Conservation (phyloP, 495 filamentous ascomycete species). For the Xylaria castorea region DNA sequence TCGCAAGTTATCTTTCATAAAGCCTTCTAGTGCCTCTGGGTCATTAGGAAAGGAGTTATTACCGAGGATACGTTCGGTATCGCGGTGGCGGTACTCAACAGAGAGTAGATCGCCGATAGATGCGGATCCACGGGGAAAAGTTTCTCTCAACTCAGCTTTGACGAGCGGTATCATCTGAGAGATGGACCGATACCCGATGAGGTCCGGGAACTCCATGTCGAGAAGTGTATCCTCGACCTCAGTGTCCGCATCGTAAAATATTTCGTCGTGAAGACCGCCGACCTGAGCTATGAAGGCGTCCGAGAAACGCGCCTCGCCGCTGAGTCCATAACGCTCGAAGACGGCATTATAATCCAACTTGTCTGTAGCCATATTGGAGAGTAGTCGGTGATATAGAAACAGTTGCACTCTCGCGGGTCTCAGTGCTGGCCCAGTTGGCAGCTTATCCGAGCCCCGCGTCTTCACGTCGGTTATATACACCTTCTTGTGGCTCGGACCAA, state of each 20-base stretch:
- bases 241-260: constrained; percentile 50
- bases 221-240: constrained; percentile 26
- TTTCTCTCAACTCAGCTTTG: constrained; percentile 57
- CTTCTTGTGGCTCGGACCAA: constrained; percentile 69
- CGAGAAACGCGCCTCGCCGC: constrained; percentile 69
- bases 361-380: constrained; percentile 74
- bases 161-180: constrained; percentile 48
- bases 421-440: constrained; percentile 72
- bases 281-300: constrained; percentile 84
- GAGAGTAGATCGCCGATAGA: constrained; percentile 64
- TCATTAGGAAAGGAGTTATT: constrained; percentile 74
- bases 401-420: constrained; percentile 84
- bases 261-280: constrained; percentile 67
- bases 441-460: constrained; percentile 67
- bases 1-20: constrained; percentile 71
- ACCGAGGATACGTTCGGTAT: constrained; percentile 66
- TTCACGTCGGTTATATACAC: constrained; percentile 91
- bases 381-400: constrained; percentile 88
- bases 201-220: constrained; percentile 44
- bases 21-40: constrained; percentile 62
- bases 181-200: constrained; percentile 49
- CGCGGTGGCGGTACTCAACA: constrained; percentile 66
- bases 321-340: constrained; percentile 72
- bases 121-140: constrained; percentile 59
- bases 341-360: constrained; percentile 71